These are phyloP conservation scores for Prunus mongolica DNA, from an alignment of 306 rosid species.

Conservation along the genomic window DNA sequence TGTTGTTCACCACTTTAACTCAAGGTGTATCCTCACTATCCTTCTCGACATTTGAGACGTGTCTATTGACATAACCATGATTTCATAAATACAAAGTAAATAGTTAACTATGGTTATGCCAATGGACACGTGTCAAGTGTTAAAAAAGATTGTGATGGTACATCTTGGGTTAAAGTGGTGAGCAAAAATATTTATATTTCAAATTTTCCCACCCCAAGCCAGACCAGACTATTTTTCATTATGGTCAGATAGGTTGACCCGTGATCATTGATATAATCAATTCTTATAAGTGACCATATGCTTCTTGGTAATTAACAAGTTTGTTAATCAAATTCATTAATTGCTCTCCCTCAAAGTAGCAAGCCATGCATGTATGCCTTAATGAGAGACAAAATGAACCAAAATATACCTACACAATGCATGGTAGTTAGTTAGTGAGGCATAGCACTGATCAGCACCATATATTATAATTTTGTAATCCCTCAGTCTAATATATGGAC, in stretches of 20 bases:
- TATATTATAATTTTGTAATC: not conserved
- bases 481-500: not conserved
- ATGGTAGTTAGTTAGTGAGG: conserved; percentile 3
- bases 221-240: not conserved
- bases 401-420: not conserved
- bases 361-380: not conserved
- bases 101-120: too few species aligned
- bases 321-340: not conserved
- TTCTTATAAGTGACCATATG: not conserved
- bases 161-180: too few species aligned
- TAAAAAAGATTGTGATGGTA: accelerated
- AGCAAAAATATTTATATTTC: not conserved
- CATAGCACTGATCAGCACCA: not conserved
- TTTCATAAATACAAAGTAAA: too few species aligned
- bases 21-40: accelerated
- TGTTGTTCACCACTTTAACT: too few species aligned
- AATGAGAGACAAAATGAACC: not conserved
- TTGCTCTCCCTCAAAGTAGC: not conserved
- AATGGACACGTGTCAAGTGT: too few species aligned
- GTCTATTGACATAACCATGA: too few species aligned
- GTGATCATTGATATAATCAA: not conserved
- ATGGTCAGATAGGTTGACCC: not conserved
- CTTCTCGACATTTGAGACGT: too few species aligned
- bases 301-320: not conserved
- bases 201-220: not conserved